Evolutionary conservation across 108 stramenopile species (phyloP), one percentile per base, ranked within the genome.

Genomic region (Nitzschia putrida): DNA sequence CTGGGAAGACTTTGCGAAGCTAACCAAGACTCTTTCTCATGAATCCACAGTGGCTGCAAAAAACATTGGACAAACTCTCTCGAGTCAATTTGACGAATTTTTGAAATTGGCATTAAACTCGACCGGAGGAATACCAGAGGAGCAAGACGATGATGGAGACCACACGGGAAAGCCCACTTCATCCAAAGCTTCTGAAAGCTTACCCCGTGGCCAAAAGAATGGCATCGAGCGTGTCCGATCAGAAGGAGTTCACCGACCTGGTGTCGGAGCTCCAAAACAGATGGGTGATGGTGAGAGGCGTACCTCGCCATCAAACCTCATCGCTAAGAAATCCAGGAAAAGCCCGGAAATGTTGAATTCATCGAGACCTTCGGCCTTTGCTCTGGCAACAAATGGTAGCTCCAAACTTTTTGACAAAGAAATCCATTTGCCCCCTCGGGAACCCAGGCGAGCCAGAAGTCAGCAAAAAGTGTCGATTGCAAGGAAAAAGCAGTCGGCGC

Each of bases 71-170:
- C 59, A 54, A 18, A 23, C 45, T 2, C 20, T 71, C 11, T 71
- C 70, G 7, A 52, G 56, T 47, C 70, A 71, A 25, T 71, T 71
- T 16, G 59, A 69, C 39, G 69, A 58, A 57, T 56, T 69, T 5
- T 42, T 69, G 57, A 69, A 59, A 37, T 42, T 59, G 39, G 69
- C 69, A 8, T 69, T 57, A 26, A 29, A 69, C 20, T 25, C 40
- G 0, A 47, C 0, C 53, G 53, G 53, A 13, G 44, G 13, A 9
- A 13, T 13, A 44, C 8, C n/a, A 8, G 13, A 53, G 20, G 13
- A 8, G 18, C 53, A 11, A 53, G 18, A n/a, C 8, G 14, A n/a
- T 29, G 8, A 38, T 0, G 38, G 39, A 4, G 57, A 59, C 0
- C 54, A 59, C 13, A 9, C 1, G 12, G n/a, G 14, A 16, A 0